Conservation (phyloP, 1,284 basidiomycete species). For the Apiotrichum mycotoxinovorans region DNA sequence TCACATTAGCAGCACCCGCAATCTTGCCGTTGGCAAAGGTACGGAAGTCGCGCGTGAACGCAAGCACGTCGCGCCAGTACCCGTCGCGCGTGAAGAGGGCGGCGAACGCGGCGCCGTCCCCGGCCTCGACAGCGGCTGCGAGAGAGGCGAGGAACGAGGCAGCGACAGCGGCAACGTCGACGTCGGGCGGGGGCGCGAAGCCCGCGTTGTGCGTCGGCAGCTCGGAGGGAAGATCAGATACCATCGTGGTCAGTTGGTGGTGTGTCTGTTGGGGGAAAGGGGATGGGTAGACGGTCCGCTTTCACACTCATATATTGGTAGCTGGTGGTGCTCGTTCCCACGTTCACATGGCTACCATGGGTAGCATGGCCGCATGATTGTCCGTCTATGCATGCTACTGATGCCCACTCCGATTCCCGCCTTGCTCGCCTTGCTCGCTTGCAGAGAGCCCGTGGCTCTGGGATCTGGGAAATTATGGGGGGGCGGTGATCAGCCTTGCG, state of each 20-base stretch:
- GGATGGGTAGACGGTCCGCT: no score
- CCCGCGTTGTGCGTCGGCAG: neutral
- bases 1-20: conserved; percentile 26
- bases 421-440: no score
- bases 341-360: no score
- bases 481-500: no score
- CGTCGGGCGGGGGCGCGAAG: neutral
- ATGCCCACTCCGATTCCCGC: no score
- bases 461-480: no score
- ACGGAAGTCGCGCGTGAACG: conserved; percentile 37
- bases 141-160: neutral
- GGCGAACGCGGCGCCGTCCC: conserved; percentile 26
- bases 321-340: no score
- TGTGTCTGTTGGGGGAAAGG: no score
- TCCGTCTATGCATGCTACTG: no score
- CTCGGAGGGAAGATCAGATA: neutral
- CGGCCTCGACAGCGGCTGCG: neutral
- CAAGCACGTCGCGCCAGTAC: conserved; percentile 37
- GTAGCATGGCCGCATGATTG: no score
- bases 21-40: conserved; percentile 31
- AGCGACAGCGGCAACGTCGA: neutral
- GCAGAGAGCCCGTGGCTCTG: no score
- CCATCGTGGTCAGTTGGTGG: neutral
- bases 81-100: conserved; percentile 31
- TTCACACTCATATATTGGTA: no score